Evolutionary conservation across 2,329 filamentous ascomycete genomes (phyloP).

Genomic region (Chaetomiaceae sp.): DNA sequence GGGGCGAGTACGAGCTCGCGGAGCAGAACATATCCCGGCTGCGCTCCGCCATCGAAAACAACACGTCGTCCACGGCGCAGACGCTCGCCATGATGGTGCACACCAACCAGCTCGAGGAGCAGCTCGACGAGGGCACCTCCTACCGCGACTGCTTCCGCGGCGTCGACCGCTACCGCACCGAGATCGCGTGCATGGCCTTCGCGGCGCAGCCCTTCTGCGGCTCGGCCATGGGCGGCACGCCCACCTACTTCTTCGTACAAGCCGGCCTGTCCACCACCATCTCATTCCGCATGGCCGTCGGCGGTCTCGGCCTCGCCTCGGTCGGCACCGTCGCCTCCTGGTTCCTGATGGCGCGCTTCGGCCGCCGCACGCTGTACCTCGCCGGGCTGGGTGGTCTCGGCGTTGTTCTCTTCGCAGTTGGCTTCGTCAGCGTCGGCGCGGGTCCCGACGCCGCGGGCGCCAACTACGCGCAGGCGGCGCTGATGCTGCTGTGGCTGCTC

Average conservation of each 20-base stretch:
- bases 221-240: conserved; percentile 34
- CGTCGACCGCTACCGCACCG: conserved; percentile 40
- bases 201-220: conserved; percentile 37
- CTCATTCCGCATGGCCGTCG: conserved; percentile 38
- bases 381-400: conserved; percentile 33
- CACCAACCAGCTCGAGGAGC: conserved; percentile 41
- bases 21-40: conserved; percentile 17
- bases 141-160: conserved; percentile 45
- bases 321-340: conserved; percentile 37
- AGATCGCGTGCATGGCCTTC: conserved; percentile 39
- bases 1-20: conserved; percentile 28
- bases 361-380: conserved; percentile 39
- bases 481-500: conserved; percentile 40
- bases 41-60: conserved; percentile 32
- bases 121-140: conserved; percentile 32
- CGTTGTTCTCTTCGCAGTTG: conserved; percentile 32
- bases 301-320: conserved; percentile 39
- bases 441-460: conserved; percentile 34
- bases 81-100: conserved; percentile 38
- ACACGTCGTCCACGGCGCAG: no score
- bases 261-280: conserved; percentile 34
- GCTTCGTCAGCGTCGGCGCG: conserved; percentile 40
- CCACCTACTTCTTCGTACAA: conserved; percentile 43
- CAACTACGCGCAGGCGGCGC: conserved; percentile 34
- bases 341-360: conserved; percentile 37